phyloP scores from a whole-genome alignment of 164 flowering plant species.

The Vitis rupestris region DNA sequence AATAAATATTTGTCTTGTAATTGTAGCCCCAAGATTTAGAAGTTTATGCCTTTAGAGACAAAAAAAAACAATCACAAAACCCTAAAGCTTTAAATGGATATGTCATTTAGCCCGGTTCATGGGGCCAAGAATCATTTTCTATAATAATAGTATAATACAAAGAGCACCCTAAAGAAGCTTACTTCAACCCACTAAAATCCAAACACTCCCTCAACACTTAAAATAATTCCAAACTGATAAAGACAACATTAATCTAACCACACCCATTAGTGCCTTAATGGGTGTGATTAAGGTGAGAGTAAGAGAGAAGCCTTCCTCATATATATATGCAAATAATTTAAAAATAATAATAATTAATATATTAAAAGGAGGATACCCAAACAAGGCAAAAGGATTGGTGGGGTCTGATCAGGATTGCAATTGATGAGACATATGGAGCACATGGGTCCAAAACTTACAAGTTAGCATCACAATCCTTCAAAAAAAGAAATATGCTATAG shows the following conservation, averaged over 20 bases:
- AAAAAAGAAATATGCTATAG: not conserved
- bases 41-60: too few species aligned
- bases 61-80: too few species aligned
- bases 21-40: too few species aligned
- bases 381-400: slow-evolving; percentile 10
- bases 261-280: not conserved
- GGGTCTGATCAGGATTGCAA: slow-evolving; percentile 26
- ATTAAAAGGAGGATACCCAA: not conserved
- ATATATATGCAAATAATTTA: not conserved
- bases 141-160: too few species aligned
- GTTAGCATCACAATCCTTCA: not conserved
- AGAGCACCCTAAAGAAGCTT: too few species aligned
- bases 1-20: too few species aligned
- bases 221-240: not conserved
- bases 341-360: too few species aligned
- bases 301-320: not conserved
- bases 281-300: not conserved
- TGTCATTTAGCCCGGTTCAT: too few species aligned
- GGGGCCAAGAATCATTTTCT: too few species aligned
- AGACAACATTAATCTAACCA: slow-evolving; percentile 6
- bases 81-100: too few species aligned
- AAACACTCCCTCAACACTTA: not conserved
- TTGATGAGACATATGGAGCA: slow-evolving; percentile 6
- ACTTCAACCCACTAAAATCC: too few species aligned
- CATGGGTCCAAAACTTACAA: slow-evolving; percentile 8